Evolutionary conservation across 345 rosid genomes (phyloP).

Genomic region (Odontarrhena argentea): DNA sequence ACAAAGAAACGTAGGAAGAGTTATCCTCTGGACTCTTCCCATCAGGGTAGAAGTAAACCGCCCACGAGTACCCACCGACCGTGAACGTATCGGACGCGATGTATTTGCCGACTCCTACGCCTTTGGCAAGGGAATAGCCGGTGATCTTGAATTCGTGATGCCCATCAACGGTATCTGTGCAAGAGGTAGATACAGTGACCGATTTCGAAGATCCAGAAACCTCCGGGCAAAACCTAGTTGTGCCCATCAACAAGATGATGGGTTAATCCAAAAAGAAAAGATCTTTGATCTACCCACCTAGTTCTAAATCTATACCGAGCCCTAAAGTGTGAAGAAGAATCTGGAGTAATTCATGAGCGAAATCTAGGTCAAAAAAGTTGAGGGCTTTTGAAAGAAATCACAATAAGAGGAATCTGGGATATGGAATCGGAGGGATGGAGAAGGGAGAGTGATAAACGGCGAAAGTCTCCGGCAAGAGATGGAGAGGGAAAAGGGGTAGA

Average conservation of each 20-base stretch:
- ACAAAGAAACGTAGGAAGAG: constrained; percentile 60
- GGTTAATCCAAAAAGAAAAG: constrained; percentile 2
- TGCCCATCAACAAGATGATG: constrained; percentile 55
- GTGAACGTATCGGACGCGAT: constrained; percentile 62
- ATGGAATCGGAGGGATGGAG: not conserved
- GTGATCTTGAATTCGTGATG: constrained; percentile 63
- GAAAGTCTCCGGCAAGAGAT: constrained; percentile 13
- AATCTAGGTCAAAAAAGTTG: constrained; percentile 2
- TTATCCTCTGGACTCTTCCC: constrained; percentile 79
- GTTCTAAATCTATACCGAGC: not conserved
- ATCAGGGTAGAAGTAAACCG: constrained; percentile 76
- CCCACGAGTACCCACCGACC: constrained; percentile 77
- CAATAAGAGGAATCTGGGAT: not conserved
- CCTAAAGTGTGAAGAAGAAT: not conserved
- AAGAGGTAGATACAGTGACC: constrained; percentile 55
- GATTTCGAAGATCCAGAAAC: constrained; percentile 47
- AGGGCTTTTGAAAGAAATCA: constrained; percentile 13
- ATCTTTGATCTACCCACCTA: constrained; percentile 1
- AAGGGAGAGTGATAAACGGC: not conserved
- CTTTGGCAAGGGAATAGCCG: constrained; percentile 70
- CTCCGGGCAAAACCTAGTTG: constrained; percentile 50
- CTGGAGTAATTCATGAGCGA: constrained; percentile 23
- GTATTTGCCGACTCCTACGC: constrained; percentile 70
- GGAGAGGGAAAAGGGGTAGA: not conserved
- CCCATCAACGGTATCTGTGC: constrained; percentile 65